phyloP scores from a whole-genome alignment of 2,329 filamentous ascomycete genomes.

The Curvularia lunata region DNA sequence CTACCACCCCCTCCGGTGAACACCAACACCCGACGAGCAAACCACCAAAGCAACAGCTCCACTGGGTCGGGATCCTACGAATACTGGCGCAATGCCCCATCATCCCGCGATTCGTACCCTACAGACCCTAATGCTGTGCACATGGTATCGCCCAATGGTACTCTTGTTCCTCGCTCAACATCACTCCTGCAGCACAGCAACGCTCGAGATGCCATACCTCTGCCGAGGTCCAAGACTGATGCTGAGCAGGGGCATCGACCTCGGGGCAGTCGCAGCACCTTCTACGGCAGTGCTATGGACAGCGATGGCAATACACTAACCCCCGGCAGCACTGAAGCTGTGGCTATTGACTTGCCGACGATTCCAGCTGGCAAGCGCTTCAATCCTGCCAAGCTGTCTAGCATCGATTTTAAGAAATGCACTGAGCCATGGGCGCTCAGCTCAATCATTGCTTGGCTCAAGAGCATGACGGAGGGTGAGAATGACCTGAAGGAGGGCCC shows the following conservation, averaged over 20 bases:
- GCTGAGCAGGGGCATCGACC: conserved; percentile 66
- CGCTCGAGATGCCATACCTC: conserved; percentile 77
- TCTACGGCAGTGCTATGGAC: conserved; percentile 43
- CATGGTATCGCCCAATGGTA: conserved; percentile 42
- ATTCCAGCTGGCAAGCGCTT: conserved; percentile 83
- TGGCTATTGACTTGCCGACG: conserved; percentile 82
- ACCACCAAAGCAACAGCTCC: conserved; percentile 44
- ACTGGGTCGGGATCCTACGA: conserved; percentile 54
- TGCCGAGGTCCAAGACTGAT: conserved; percentile 93
- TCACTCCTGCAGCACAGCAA: conserved; percentile 84
- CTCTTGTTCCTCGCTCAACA: conserved; percentile 47
- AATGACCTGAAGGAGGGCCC: conserved; percentile 83
- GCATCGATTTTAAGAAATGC: conserved; percentile 83
- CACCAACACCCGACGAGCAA: conserved; percentile 56
- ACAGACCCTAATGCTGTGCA: conserved; percentile 39
- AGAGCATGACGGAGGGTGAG: conserved; percentile 88
- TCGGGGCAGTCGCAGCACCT: conserved; percentile 53
- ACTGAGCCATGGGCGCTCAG: conserved; percentile 92
- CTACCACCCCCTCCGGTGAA: conserved; percentile 69
- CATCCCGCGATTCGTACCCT: conserved; percentile 42
- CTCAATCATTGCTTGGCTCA: conserved; percentile 84
- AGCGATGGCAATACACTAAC: conserved; percentile 64
- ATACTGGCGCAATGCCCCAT: conserved; percentile 46
- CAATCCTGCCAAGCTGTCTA: conserved; percentile 80
- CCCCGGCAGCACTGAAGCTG: conserved; percentile 52